A percentile compares a stretch with the other conserved stretches of the same genome.
phyloP scores from a whole-genome alignment of 345 rosid species.

The thale cress (Arabidopsis thaliana) region DNA sequence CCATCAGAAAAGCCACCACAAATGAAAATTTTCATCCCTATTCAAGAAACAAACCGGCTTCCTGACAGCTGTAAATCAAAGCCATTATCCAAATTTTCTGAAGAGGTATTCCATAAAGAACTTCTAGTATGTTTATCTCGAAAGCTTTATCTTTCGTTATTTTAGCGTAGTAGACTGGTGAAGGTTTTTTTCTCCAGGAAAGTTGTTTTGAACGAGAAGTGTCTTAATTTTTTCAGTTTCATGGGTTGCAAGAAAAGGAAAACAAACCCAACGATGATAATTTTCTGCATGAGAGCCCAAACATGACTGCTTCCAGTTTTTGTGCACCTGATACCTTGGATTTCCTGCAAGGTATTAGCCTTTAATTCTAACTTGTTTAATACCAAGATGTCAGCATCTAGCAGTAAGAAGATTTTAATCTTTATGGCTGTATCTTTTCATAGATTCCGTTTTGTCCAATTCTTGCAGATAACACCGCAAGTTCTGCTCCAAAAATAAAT shows the following conservation, averaged over 20 bases:
- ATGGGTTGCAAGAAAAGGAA: conserved; percentile 56
- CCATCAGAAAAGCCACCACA: conserved; percentile 20
- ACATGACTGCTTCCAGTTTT: conserved; percentile 45
- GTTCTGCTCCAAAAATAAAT: conserved; percentile 41
- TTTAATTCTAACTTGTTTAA: conserved; percentile 25
- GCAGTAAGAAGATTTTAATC: conserved; percentile 26
- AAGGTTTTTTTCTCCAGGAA: conserved; percentile 27
- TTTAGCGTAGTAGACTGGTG: conserved; percentile 13
- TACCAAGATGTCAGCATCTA: conserved; percentile 22
- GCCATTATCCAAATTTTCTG: conserved; percentile 36
- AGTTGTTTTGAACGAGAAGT: conserved; percentile 39
- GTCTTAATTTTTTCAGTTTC: conserved; percentile 62
- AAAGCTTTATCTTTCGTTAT: conserved; percentile 15
- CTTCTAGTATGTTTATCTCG: neutral
- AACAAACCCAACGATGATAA: conserved; percentile 43
- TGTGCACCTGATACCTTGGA: conserved; percentile 72
- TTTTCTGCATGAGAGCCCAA: conserved; percentile 43
- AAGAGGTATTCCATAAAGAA: conserved; percentile 44
- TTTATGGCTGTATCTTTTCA: conserved; percentile 23
- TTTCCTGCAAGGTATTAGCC: conserved; percentile 57
- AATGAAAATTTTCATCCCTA: conserved; percentile 18
- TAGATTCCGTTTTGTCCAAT: conserved; percentile 29
- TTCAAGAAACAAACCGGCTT: conserved; percentile 36
- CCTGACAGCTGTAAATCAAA: conserved; percentile 34
- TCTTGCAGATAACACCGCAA: conserved; percentile 48